phyloP scores from a whole-genome alignment of 768 basidiomycete genomes.

The Naematelia encephala region DNA sequence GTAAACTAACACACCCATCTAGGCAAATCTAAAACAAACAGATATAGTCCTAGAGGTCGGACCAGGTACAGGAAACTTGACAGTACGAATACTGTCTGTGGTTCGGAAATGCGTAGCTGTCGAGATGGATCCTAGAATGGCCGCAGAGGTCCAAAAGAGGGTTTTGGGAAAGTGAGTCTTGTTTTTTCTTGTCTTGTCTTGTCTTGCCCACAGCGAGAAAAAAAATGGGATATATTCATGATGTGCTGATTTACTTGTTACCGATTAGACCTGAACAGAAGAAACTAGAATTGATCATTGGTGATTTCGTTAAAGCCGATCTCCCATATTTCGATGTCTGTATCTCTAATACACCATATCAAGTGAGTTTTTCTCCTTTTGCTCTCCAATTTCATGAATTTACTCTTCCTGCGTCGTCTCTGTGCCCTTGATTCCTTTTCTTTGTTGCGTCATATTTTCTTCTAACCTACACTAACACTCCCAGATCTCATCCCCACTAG shows the following conservation, averaged over 20 bases:
- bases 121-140: constrained; percentile 95
- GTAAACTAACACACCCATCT: not conserved
- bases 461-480: constrained; percentile 3
- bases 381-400: not conserved
- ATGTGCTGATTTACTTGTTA: too few relatives aligned
- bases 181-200: not conserved
- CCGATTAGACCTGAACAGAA: constrained; percentile 93
- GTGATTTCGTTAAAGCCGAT: constrained; percentile 97
- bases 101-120: constrained; percentile 89
- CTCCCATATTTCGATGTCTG: constrained; percentile 98
- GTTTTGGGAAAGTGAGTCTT: constrained; percentile 91
- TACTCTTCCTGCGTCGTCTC: not conserved
- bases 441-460: not conserved
- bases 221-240: too few relatives aligned
- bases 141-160: constrained; percentile 92
- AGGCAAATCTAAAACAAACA: constrained; percentile 89
- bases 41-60: constrained; percentile 97
- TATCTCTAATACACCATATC: constrained; percentile 98
- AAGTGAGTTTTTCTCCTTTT: constrained; percentile 53
- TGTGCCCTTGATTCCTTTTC: not conserved
- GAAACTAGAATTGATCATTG: constrained; percentile 90
- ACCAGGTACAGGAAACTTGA: constrained; percentile 95
- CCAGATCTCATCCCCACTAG: constrained; percentile 88
- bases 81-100: constrained; percentile 86
- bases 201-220: too few relatives aligned